Conservation (phyloP, 768 basidiomycete species). For the Erythrobasidium yunnanense region DNA sequence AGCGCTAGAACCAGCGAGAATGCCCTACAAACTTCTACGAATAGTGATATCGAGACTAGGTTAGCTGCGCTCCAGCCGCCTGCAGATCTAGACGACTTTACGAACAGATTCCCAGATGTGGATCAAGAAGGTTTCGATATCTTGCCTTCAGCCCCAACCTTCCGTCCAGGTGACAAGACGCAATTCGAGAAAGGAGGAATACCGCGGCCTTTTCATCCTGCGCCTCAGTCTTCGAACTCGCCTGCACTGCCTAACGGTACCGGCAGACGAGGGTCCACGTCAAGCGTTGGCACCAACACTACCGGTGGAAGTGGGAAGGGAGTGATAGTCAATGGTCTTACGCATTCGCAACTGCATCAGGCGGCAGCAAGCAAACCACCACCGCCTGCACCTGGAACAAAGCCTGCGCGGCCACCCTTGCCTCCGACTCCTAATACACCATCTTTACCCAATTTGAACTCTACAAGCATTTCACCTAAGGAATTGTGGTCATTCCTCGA, state of each 20-base stretch:
- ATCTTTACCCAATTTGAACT: constrained; percentile 12
- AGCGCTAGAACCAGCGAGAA: too few species aligned
- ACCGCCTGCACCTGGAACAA: not conserved
- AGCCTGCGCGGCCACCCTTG: not conserved
- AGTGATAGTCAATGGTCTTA: not conserved
- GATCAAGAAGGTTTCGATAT: constrained; percentile 17
- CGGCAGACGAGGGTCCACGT: not conserved
- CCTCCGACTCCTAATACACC: constrained; percentile 11
- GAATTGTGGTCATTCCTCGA: constrained; percentile 23
- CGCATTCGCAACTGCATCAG: not conserved
- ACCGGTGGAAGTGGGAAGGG: not conserved
- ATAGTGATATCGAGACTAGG: not conserved
- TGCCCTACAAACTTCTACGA: not conserved
- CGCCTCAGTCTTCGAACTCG: not conserved
- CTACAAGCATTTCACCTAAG: constrained; percentile 7
- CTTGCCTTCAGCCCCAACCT: not conserved
- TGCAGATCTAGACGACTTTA: not conserved
- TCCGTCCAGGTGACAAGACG: too few species aligned
- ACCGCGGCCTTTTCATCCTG: constrained; percentile 3
- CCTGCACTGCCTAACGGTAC: not conserved
- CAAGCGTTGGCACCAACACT: not conserved
- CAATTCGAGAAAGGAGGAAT: not conserved
- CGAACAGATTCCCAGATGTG: constrained; percentile 21
- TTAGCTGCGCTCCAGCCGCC: not conserved
- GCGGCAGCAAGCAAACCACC: not conserved